A percentile compares a stretch with the other conserved stretches of the same genome.
Conservation (phyloP, 2,329 filamentous ascomycete genomes). For the Macrophomina tecta region DNA sequence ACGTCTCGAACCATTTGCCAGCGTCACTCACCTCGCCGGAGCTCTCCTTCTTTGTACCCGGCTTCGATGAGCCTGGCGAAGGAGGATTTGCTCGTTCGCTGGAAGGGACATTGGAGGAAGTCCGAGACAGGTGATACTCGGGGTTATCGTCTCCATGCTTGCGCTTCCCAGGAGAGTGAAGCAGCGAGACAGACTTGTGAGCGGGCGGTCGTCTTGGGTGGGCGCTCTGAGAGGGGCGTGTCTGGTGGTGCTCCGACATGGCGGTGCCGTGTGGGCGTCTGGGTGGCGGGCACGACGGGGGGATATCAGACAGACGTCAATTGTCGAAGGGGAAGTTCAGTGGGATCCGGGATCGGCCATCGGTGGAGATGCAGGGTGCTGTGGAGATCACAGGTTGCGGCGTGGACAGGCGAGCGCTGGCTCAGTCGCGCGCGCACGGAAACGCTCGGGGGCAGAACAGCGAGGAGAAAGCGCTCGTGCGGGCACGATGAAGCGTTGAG, state of each 20-base stretch:
- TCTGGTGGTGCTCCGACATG: slow-evolving; percentile 14
- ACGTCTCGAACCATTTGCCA: slow-evolving; percentile 59
- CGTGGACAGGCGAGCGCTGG: not conserved
- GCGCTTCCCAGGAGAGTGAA: slow-evolving; percentile 43
- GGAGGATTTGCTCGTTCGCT: slow-evolving; percentile 43
- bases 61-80: slow-evolving; percentile 46
- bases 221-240: not conserved
- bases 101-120: slow-evolving; percentile 20
- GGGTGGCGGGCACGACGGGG: not conserved
- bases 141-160: not conserved
- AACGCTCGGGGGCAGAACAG: not conserved
- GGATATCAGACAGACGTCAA: not conserved
- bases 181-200: slow-evolving; percentile 54
- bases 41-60: slow-evolving; percentile 46
- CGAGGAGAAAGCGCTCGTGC: not conserved
- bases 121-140: not conserved
- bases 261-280: not conserved
- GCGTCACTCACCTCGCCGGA: slow-evolving; percentile 60
- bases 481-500: not conserved
- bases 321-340: slow-evolving; percentile 4
- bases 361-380: slow-evolving; percentile 20
- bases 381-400: not conserved
- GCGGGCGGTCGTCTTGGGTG: slow-evolving; percentile 53
- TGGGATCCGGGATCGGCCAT: slow-evolving; percentile 22
- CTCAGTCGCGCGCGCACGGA: not conserved